Evolutionary conservation across 352 stramenopile genomes (phyloP).

Genomic region (Aphanomyces invadans): DNA sequence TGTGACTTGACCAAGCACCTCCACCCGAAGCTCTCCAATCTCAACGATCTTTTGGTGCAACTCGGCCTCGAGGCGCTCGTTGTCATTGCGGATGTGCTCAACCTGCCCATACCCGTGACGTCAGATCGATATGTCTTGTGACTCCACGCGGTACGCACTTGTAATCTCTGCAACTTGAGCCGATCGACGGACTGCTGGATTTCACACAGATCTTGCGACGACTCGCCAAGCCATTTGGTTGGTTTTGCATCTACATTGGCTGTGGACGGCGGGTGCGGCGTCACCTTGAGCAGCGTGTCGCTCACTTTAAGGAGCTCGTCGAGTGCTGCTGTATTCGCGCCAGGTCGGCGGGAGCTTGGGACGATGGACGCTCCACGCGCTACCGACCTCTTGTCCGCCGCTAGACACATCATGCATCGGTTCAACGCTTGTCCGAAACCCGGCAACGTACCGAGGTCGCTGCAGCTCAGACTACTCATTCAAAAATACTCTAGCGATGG

Average conservation of each 20-base stretch:
- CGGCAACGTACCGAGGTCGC: constrained; percentile 6
- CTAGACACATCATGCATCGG: background rate
- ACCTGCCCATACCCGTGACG: background rate
- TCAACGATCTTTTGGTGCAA: background rate
- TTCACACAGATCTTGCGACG: constrained; percentile 14
- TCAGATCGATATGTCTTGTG: too few relatives aligned
- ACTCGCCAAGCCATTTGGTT: background rate
- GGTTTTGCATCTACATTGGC: background rate
- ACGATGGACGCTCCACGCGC: background rate
- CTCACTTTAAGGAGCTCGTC: background rate
- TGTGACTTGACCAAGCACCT: too few relatives aligned
- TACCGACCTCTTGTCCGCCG: background rate
- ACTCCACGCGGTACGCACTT: background rate
- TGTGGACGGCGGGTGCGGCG: background rate
- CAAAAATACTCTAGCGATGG: constrained; percentile 1
- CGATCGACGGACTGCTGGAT: constrained; percentile 24
- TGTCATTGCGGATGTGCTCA: constrained; percentile 23
- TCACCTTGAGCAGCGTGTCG: background rate
- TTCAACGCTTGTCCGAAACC: too few relatives aligned
- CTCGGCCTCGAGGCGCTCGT: constrained; percentile 16
- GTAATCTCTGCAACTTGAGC: constrained; percentile 21
- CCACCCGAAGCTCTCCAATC: background rate
- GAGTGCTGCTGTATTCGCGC: background rate
- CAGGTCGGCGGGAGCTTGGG: background rate
- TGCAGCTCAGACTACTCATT: constrained; percentile 5